These are phyloP conservation scores for Cyclotella sp. DNA, from an alignment of 108 stramenopile genomes.

Conservation along the genomic window DNA sequence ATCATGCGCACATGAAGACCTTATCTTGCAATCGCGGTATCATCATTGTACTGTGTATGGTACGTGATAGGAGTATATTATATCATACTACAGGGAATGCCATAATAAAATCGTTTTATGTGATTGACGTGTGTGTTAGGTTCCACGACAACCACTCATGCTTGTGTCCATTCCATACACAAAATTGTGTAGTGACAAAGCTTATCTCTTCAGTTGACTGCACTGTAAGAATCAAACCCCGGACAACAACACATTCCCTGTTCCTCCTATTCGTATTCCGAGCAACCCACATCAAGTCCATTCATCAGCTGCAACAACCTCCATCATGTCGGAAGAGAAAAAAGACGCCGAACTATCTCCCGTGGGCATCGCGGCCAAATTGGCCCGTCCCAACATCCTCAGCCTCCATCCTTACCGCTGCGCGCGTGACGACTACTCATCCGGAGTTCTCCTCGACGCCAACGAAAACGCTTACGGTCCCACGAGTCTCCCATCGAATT, in stretches of 20 bases:
- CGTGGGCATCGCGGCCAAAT: slow-evolving; percentile 59
- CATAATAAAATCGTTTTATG: too few species aligned
- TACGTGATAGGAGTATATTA: too few species aligned
- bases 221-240: too few species aligned
- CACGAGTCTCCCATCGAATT: slow-evolving; percentile 66
- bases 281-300: neutral
- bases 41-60: too few species aligned
- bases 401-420: slow-evolving; percentile 93
- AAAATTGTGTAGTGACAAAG: too few species aligned
- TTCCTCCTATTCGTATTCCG: neutral
- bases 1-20: too few species aligned
- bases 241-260: too few species aligned
- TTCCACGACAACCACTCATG: too few species aligned
- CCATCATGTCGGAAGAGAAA: slow-evolving; percentile 31
- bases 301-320: neutral
- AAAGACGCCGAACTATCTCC: slow-evolving; percentile 27
- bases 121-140: too few species aligned
- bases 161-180: too few species aligned
- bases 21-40: neutral
- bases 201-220: too few species aligned
- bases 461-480: slow-evolving; percentile 96
- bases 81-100: too few species aligned
- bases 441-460: slow-evolving; percentile 93
- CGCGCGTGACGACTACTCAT: slow-evolving; percentile 94
- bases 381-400: slow-evolving; percentile 94